Conservation (phyloP, 345 rosid genomes). For the Gossypium rotundifolium region DNA sequence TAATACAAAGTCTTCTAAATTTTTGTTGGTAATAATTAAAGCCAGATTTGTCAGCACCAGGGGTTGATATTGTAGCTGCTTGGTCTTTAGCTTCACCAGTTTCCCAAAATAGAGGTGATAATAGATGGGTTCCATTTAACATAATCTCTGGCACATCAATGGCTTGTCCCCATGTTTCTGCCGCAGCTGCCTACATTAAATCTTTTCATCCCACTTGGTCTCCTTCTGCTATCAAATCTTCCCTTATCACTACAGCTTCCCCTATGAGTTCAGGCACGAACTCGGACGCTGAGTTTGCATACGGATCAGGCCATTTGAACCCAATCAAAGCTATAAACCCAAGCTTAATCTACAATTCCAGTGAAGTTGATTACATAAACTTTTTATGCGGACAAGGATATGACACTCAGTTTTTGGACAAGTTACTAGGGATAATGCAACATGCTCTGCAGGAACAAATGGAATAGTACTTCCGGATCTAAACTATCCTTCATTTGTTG, state of each 20-base stretch:
- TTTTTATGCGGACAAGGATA: constrained; percentile 44
- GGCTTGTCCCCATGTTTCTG: constrained; percentile 54
- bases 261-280: constrained; percentile 18
- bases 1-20: too few species aligned
- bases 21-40: constrained; percentile 12
- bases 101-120: constrained; percentile 12
- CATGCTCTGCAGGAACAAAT: constrained; percentile 10
- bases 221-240: constrained; percentile 31
- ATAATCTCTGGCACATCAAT: constrained; percentile 46
- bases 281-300: constrained; percentile 32
- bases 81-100: constrained; percentile 24
- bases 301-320: constrained; percentile 35
- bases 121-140: constrained; percentile 29
- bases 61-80: constrained; percentile 49
- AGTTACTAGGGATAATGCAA: constrained; percentile 18
- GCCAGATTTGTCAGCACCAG: constrained; percentile 61
- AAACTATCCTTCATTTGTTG: constrained; percentile 38
- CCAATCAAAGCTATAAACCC: constrained; percentile 30
- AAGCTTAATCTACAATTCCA: constrained; percentile 36
- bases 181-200: constrained; percentile 40
- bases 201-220: constrained; percentile 35
- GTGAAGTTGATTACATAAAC: constrained; percentile 27
- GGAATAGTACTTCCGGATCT: constrained; percentile 34
- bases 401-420: neutral
- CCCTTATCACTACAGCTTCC: constrained; percentile 22